A percentile compares a stretch with the other conserved stretches of the same genome.
phyloP scores from a whole-genome alignment of 169 alveolate genomes.

The Cystoisospora suis region DNA sequence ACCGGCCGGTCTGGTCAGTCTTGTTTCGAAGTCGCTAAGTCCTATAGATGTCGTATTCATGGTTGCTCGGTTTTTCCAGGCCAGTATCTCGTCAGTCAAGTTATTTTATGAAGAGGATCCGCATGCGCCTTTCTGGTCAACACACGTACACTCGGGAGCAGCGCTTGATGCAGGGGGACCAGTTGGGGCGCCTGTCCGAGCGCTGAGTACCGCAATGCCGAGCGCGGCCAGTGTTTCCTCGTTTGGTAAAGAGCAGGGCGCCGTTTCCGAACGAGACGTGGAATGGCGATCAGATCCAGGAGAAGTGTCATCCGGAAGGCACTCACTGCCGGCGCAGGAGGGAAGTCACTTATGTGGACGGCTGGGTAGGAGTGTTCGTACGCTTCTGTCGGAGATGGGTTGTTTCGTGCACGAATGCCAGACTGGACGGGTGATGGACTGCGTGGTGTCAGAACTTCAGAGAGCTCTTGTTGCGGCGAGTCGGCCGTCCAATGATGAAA shows the following conservation, averaged over 20 bases:
- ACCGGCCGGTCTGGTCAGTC: not conserved
- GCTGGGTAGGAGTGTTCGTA: not conserved
- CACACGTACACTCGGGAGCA: no score
- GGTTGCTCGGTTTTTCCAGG: conserved; percentile 4
- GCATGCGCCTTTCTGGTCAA: not conserved
- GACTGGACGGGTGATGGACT: conserved; percentile 4
- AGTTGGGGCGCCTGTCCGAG: not conserved
- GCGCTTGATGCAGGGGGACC: not conserved
- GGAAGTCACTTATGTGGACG: not conserved
- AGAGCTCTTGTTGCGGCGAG: not conserved
- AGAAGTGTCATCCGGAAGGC: not conserved
- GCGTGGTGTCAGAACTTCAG: conserved; percentile 9
- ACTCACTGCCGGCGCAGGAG: not conserved
- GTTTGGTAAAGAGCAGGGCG: no score
- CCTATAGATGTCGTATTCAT: not conserved
- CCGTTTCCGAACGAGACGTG: no score
- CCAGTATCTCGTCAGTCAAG: not conserved
- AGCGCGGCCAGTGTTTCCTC: not conserved
- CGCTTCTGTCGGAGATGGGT: not conserved
- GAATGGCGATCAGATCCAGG: not conserved
- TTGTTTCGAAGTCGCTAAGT: not conserved
- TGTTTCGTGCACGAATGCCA: conserved; percentile 22
- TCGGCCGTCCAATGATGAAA: not conserved
- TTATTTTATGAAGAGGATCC: not conserved
- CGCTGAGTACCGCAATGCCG: not conserved